phyloP scores from a whole-genome alignment of 164 flowering plant genomes.

The Euptelea pleiosperma region DNA sequence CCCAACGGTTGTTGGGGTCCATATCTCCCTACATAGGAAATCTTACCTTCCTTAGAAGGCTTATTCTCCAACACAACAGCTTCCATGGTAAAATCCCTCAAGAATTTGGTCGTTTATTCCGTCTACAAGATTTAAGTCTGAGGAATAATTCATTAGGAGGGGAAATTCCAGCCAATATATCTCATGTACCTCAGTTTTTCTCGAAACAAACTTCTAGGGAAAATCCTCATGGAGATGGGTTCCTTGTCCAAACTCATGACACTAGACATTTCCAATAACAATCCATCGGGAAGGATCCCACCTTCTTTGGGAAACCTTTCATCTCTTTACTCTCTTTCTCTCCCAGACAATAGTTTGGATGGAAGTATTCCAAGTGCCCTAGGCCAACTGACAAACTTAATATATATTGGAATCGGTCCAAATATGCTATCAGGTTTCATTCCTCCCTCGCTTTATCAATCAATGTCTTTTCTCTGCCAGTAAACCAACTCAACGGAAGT shows the following conservation, averaged over 20 bases:
- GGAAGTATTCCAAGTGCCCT: slow-evolving; percentile 7
- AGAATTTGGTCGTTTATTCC: slow-evolving; percentile 9
- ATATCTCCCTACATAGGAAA: slow-evolving; percentile 9
- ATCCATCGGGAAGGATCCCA: slow-evolving; percentile 7
- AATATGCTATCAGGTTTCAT: background rate
- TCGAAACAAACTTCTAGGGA: background rate
- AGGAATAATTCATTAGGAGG: slow-evolving; percentile 2
- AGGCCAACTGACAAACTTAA: background rate
- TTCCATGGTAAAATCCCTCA: slow-evolving; percentile 14
- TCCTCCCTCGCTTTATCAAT: background rate
- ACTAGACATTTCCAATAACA: background rate
- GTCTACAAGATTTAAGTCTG: background rate
- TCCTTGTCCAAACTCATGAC: background rate
- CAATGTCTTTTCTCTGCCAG: background rate
- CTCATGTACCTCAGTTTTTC: background rate
- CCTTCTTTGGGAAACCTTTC: slow-evolving; percentile 3
- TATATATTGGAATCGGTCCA: background rate
- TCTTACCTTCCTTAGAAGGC: slow-evolving; percentile 10
- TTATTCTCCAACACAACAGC: slow-evolving; percentile 6
- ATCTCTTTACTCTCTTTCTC: background rate
- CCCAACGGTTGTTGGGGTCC: background rate
- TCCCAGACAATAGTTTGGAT: background rate
- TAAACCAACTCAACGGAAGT: slow-evolving; percentile 3
- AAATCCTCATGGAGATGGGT: background rate
- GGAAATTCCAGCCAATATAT: slow-evolving; percentile 3